A percentile compares a stretch with the other conserved stretches of the same genome.
Evolutionary conservation across 2,329 filamentous ascomycete genomes (phyloP).

Genomic region (Phoma sp.): DNA sequence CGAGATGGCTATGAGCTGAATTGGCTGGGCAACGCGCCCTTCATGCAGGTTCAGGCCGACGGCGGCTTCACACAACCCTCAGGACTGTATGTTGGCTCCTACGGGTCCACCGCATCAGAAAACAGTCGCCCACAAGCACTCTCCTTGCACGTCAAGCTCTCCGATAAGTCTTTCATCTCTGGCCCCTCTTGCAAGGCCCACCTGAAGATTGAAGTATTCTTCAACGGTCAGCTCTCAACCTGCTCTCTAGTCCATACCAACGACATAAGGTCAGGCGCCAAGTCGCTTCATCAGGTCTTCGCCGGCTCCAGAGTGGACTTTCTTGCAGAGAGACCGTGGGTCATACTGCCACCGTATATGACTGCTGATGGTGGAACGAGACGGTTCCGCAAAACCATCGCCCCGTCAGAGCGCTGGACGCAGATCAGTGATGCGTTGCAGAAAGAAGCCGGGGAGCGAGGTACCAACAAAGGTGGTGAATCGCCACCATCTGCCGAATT

Average conservation of each 20-base stretch:
- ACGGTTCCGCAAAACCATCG: conserved; percentile 10
- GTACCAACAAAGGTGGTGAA: conserved; percentile 40
- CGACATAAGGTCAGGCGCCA: conserved; percentile 25
- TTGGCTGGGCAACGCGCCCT: conserved; percentile 41
- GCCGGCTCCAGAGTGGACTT: conserved; percentile 49
- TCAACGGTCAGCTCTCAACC: conserved; percentile 54
- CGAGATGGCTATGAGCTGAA: conserved; percentile 28
- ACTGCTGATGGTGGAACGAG: conserved; percentile 29
- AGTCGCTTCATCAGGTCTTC: conserved; percentile 40
- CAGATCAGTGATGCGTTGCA: conserved; percentile 38
- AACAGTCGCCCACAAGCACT: conserved; percentile 30
- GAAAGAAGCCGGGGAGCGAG: conserved; percentile 44
- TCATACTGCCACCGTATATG: conserved; percentile 43
- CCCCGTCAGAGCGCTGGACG: conserved; percentile 43
- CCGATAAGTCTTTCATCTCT: conserved; percentile 38
- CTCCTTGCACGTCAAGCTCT: conserved; percentile 40
- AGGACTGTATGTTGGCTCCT: neutral
- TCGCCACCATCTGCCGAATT: conserved; percentile 48
- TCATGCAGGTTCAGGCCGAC: conserved; percentile 39
- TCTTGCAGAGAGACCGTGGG: conserved; percentile 54
- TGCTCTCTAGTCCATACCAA: conserved; percentile 36
- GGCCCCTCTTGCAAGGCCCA: conserved; percentile 37
- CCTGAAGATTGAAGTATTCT: conserved; percentile 56
- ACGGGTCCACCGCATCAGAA: neutral
- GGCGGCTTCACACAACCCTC: neutral